These are phyloP conservation scores for Trypanosoma caninum DNA, from an alignment of 208 protist species.

Conservation along the genomic window DNA sequence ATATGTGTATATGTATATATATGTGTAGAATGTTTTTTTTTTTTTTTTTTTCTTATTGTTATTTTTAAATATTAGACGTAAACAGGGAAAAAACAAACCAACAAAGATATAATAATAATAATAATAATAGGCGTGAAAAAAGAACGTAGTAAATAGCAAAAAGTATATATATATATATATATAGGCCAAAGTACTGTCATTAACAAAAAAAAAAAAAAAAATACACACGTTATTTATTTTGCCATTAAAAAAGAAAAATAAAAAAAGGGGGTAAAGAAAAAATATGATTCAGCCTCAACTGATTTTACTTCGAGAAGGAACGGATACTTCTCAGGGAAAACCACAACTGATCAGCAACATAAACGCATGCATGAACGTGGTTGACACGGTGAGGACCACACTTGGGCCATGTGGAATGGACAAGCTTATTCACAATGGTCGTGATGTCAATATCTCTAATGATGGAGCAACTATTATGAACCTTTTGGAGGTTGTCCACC, in stretches of 20 bases:
- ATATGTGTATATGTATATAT: neutral
- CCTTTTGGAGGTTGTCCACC: constrained; percentile 99
- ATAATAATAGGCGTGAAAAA: no score
- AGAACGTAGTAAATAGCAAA: no score
- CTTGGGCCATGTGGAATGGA: constrained; percentile 99
- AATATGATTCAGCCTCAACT: constrained; percentile 96
- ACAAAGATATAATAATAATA: neutral
- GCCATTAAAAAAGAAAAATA: constrained; percentile 17
- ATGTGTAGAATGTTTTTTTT: no score
- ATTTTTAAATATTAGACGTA: neutral
- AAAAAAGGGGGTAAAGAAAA: neutral
- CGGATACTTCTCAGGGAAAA: constrained; percentile 99
- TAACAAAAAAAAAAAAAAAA: neutral
- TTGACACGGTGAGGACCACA: constrained; percentile 95
- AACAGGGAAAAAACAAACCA: neutral
- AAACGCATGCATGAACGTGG: constrained; percentile 97
- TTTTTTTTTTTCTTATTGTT: neutral
- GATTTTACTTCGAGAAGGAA: constrained; percentile 99
- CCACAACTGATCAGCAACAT: constrained; percentile 99
- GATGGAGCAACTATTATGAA: constrained; percentile 99
- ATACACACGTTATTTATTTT: neutral
- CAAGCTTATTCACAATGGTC: constrained; percentile 98
- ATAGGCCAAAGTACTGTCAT: neutral
- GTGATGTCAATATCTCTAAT: constrained; percentile 98
- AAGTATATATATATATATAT: neutral